Evolutionary conservation across 2,329 filamentous ascomycete species (phyloP), one percentile per base, ranked within the genome.

Genomic region (Emmonsiellopsis sp.): DNA sequence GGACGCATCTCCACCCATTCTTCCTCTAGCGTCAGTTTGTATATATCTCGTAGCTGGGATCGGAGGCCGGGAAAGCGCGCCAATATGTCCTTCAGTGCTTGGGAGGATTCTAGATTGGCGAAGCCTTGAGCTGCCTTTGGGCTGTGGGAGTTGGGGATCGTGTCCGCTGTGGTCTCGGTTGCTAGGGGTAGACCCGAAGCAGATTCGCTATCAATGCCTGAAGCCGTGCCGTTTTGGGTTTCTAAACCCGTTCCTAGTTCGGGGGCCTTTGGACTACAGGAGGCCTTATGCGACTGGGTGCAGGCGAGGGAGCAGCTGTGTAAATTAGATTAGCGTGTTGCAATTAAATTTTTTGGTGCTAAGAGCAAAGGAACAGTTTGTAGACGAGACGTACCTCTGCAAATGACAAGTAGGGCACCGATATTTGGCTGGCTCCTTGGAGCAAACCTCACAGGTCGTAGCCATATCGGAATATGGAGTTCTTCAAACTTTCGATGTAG

Each of bases 281-380:
- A 68, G 15, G 66, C 65, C 59, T 75, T 74, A 59, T 76, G 73
- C 5, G 67, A 63, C 52, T 74, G 70, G 38, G 71, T 72, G 59
- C 74, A 76, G 34, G 61, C 65, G 38, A 76, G 67, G 8, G 74
- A 76, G 53, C 74, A 76, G 57, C 74, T 76, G 57, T 44, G 26
- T 16, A 45, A n/a, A 47, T 11, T 8, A 38, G 47, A 20, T 34
- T 34, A 47, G 9, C 11, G 31, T 47, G 47, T 46, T 42, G 31
- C 32, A 15, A 10, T 45, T 30, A 32, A 4, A 53, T 35, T n/a
- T 32, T 35, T 44, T 47, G 50, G 38, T 40, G 31, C 51, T 46
- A 55, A 54, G 10, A 32, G 35, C 7, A 40, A 35, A 50, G 13
- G n/a, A 55, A 43, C 30, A 46, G 16, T 51, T 34, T 43, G 51